Evolutionary conservation across 2,329 filamentous ascomycete genomes (phyloP), one percentile per base, ranked within the genome.

Genomic region (Xylaria sp.): DNA sequence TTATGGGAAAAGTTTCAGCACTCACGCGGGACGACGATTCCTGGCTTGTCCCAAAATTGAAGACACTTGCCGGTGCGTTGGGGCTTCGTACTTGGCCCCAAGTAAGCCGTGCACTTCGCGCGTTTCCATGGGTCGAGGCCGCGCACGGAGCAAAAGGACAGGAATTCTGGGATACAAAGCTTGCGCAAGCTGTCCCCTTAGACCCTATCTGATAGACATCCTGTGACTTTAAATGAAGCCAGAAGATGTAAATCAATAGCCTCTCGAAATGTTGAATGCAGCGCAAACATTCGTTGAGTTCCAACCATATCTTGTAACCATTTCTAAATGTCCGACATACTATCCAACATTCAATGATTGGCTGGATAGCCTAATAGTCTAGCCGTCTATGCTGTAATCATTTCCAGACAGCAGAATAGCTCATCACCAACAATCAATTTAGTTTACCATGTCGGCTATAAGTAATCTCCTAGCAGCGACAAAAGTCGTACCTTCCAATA

Each of bases 111-210:
- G 59, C 53, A 20, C 51, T 70, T n/a, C 17, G 20, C 29, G 11
- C 13, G 17, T 70, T 70, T 33, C 66, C 68, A 10, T 68, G 62
- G 65, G 60, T 70, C 20, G 61, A 60, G n/a, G 56, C 38, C n/a
- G n/a, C 49, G 4, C 68, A 69, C 33, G 55, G 66, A 13, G 39
- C 17, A 5, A 54, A 42, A n/a, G 68, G 65, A 17, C 44, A 60
- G 47, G 11, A n/a, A 25, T 63, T 69, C 36, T 69, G 65, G 68
- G 33, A 64, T 5, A 39, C 10, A 2, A 33, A 22, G 31, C 9
- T 67, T 20, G 49, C 42, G 13, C 47, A 49, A n/a, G n/a, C 11
- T 20, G 13, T 39, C 11, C 17, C 27, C 31, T 6, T 54, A n/a
- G 20, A 54, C 9, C 2, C 6, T 9, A 7, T 17, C 4, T n/a